Evolutionary conservation across 2,329 filamentous ascomycete genomes (phyloP).

Genomic region (Paecilomyces niveus): DNA sequence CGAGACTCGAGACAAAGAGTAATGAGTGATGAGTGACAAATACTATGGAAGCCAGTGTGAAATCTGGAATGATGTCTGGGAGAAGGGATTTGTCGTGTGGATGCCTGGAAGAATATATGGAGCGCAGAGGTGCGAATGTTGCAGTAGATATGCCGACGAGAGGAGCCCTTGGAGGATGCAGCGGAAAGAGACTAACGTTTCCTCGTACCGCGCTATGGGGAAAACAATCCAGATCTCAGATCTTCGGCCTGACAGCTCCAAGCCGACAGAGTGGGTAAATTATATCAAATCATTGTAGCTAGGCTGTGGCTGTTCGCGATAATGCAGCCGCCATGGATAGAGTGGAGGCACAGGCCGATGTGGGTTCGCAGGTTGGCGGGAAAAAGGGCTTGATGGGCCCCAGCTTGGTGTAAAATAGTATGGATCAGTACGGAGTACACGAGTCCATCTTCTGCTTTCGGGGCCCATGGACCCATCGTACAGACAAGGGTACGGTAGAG

Average conservation of each 20-base stretch:
- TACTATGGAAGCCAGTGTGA: not conserved
- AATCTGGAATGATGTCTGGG: not conserved
- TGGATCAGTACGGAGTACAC: not conserved
- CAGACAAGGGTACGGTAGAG: not conserved
- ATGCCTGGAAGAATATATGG: not conserved
- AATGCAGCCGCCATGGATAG: not conserved
- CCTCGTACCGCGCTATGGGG: slow-evolving; percentile 6
- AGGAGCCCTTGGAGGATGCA: not conserved
- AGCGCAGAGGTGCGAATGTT: not conserved
- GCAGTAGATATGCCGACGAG: not conserved
- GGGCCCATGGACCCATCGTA: not conserved
- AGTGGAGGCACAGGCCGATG: not conserved
- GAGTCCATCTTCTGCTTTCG: not conserved
- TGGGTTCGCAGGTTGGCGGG: not conserved
- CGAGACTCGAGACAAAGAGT: too few relatives aligned
- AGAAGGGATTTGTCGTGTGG: not conserved
- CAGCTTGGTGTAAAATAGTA: not conserved
- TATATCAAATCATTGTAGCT: slow-evolving; percentile 4
- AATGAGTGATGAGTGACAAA: not conserved
- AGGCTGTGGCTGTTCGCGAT: slow-evolving; percentile 2
- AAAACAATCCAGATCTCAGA: slow-evolving; percentile 15
- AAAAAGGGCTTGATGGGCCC: not conserved
- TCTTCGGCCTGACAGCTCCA: slow-evolving; percentile 13
- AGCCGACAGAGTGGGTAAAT: slow-evolving; percentile 8
- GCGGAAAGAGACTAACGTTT: not conserved